Evolutionary conservation across 805 yeast genomes (phyloP).

Genomic region (Komagataella pastoris): DNA sequence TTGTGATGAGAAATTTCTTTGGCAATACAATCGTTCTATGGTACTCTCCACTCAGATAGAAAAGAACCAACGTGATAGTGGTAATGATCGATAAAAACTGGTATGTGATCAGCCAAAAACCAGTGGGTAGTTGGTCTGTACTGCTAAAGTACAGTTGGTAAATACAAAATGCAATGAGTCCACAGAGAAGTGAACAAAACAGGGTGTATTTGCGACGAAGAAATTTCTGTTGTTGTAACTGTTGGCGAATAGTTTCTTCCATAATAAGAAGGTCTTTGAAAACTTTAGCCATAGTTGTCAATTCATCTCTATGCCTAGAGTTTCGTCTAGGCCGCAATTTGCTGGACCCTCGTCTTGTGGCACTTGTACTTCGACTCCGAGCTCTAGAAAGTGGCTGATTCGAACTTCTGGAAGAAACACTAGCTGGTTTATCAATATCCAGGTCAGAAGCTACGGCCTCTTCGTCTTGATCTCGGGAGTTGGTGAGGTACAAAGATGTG

Average conservation of each 20-base stretch:
- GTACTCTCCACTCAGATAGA: constrained; percentile 84
- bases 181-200: constrained; percentile 31
- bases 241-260: constrained; percentile 78
- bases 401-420: background rate
- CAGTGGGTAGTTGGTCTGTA: constrained; percentile 9
- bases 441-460: background rate
- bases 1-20: constrained; percentile 60
- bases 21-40: constrained; percentile 74
- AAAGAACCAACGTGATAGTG: constrained; percentile 56
- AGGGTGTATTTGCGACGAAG: constrained; percentile 50
- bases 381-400: background rate
- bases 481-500: background rate
- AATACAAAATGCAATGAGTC: constrained; percentile 20
- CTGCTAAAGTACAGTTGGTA: constrained; percentile 19
- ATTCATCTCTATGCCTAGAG: background rate
- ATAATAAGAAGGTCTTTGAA: constrained; percentile 71
- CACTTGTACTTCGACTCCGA: background rate
- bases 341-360: background rate
- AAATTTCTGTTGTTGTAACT: constrained; percentile 57
- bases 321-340: background rate
- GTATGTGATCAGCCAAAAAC: constrained; percentile 23
- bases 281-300: constrained; percentile 48
- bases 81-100: constrained; percentile 50
- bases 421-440: background rate
- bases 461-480: background rate